Conservation (phyloP, 768 basidiomycete genomes). For the Polyporus arcularius region DNA sequence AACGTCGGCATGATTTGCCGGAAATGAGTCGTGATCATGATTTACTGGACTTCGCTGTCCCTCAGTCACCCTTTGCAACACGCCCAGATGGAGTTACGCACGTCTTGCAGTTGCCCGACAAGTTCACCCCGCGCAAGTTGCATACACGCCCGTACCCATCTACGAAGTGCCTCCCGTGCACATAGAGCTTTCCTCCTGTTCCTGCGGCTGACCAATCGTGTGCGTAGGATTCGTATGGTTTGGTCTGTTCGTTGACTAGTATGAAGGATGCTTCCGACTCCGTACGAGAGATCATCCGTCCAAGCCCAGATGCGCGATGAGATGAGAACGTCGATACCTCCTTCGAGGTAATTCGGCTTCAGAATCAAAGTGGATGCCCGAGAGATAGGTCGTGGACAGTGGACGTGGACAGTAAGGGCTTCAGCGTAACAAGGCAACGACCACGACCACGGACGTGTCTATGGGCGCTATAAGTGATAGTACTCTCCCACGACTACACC, state of each 20-base stretch:
- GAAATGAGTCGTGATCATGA: slow-evolving; percentile 68
- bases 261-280: slow-evolving; percentile 29
- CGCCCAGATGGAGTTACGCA: slow-evolving; percentile 35
- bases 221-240: slow-evolving; percentile 45
- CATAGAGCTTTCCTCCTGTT: slow-evolving; percentile 56
- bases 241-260: slow-evolving; percentile 15
- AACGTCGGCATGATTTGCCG: slow-evolving; percentile 59
- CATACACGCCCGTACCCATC: slow-evolving; percentile 82
- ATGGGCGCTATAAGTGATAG: too few species aligned
- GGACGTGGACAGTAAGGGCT: too few species aligned
- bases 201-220: slow-evolving; percentile 70
- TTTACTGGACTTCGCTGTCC: slow-evolving; percentile 57
- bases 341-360: too few species aligned
- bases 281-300: slow-evolving; percentile 19
- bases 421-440: too few species aligned
- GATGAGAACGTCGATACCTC: too few species aligned
- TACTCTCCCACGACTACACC: too few species aligned
- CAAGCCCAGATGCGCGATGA: too few species aligned
- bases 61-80: neutral
- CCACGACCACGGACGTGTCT: too few species aligned
- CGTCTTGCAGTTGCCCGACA: slow-evolving; percentile 85
- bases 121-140: slow-evolving; percentile 79
- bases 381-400: too few species aligned
- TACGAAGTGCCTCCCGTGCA: slow-evolving; percentile 78
- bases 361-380: too few species aligned